phyloP scores from a whole-genome alignment of 371 early-diverging fungal genomes.

The Capillidium rhysosporum region DNA sequence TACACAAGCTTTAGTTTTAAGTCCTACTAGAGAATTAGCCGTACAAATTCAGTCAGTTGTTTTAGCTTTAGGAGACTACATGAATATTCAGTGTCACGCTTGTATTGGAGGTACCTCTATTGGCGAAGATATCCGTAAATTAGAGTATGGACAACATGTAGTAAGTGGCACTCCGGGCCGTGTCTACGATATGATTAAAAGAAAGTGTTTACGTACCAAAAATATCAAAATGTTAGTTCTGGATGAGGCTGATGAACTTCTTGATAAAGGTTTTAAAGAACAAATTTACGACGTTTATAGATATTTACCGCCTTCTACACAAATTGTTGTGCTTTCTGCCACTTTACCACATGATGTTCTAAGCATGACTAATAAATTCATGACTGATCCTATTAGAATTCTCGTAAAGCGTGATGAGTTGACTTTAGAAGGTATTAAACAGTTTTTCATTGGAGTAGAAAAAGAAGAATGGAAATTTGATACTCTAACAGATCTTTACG shows the following conservation, averaged over 20 bases:
- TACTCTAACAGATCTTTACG: slow-evolving; percentile 93
- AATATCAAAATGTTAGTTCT: slow-evolving; percentile 93
- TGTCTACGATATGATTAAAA: slow-evolving; percentile 96
- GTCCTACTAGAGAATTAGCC: slow-evolving; percentile 99
- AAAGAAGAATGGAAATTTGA: slow-evolving; percentile 91
- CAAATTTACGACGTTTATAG: slow-evolving; percentile 97
- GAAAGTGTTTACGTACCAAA: slow-evolving; percentile 63
- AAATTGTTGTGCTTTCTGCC: slow-evolving; percentile 97
- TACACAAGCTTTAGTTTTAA: slow-evolving; percentile 94
- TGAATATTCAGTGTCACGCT: slow-evolving; percentile 84
- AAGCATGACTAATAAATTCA: slow-evolving; percentile 93
- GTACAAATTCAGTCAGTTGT: slow-evolving; percentile 91
- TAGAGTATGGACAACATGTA: slow-evolving; percentile 80
- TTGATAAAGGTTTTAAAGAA: slow-evolving; percentile 95
- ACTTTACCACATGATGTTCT: slow-evolving; percentile 95
- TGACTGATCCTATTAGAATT: slow-evolving; percentile 94
- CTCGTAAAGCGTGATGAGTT: slow-evolving; percentile 99
- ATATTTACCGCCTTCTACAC: slow-evolving; percentile 77
- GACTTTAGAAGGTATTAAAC: slow-evolving; percentile 99
- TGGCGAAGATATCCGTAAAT: slow-evolving; percentile 74
- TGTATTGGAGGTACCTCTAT: slow-evolving; percentile 95
- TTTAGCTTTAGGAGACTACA: slow-evolving; percentile 78
- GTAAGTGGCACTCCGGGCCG: slow-evolving; percentile 99
- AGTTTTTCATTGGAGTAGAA: slow-evolving; percentile 97
- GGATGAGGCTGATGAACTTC: slow-evolving; percentile 99